Conservation (phyloP, 2,329 filamentous ascomycete species). For the Arthroderma uncinatum region DNA sequence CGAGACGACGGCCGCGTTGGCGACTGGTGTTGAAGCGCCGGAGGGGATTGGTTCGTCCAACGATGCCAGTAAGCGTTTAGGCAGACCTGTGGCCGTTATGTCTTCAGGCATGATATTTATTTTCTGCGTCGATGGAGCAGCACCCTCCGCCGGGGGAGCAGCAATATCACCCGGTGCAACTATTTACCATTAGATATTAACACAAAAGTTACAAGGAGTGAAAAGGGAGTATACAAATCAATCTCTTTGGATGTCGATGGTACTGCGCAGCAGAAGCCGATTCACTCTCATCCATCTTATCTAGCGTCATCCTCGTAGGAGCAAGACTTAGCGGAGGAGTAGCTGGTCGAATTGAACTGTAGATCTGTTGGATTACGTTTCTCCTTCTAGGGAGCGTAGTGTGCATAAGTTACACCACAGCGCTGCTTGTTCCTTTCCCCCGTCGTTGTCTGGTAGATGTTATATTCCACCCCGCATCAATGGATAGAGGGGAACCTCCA, state of each 20-base stretch:
- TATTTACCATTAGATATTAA: conserved; percentile 23
- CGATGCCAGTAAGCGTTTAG: neutral
- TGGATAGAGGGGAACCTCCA: no score
- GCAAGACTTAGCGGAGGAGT: neutral
- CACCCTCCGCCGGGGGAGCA: conserved; percentile 12
- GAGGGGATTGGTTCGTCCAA: conserved; percentile 17
- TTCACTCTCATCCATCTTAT: neutral
- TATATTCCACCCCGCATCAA: neutral
- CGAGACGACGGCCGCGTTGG: conserved; percentile 27
- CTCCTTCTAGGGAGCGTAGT: neutral
- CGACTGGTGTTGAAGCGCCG: conserved; percentile 27
- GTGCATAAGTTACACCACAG: neutral
- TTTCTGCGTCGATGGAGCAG: conserved; percentile 6
- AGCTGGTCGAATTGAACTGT: neutral
- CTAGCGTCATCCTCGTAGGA: conserved; percentile 5
- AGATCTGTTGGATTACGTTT: neutral
- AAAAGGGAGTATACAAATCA: conserved; percentile 27
- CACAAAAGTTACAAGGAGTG: conserved; percentile 26
- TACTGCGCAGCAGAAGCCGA: neutral
- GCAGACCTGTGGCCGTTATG: conserved; percentile 2
- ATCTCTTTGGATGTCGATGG: conserved; percentile 27
- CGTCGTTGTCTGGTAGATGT: neutral
- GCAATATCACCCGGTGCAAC: conserved; percentile 36
- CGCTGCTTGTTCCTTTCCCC: neutral
- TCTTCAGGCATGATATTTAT: conserved; percentile 12